These are phyloP conservation scores for Emmonsiellopsis sp. DNA, from an alignment of 2,329 filamentous ascomycete genomes.

Conservation along the genomic window DNA sequence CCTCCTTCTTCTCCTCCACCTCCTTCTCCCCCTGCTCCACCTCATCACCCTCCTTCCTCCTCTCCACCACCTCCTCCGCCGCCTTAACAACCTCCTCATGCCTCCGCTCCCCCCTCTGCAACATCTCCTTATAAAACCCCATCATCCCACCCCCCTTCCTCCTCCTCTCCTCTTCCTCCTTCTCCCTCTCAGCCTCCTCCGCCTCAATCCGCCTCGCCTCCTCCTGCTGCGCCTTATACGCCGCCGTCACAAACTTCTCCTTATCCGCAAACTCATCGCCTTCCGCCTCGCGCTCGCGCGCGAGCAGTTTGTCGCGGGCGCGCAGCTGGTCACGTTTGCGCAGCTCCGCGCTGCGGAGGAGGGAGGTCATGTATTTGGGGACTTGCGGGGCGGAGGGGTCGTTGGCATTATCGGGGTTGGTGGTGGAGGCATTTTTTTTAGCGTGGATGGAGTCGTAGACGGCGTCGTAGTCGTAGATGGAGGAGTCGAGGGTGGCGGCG, in stretches of 20 bases:
- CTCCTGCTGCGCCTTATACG: constrained; percentile 56
- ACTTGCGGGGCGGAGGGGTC: constrained; percentile 12
- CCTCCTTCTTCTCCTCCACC: constrained; percentile 12
- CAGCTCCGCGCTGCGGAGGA: constrained; percentile 50
- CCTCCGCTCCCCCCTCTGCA: constrained; percentile 47
- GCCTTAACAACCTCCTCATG: constrained; percentile 50
- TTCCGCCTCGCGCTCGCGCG: constrained; percentile 53
- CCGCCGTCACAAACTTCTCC: constrained; percentile 57
- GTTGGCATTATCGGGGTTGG: constrained; percentile 8
- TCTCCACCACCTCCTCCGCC: constrained; percentile 35
- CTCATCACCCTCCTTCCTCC: constrained; percentile 22
- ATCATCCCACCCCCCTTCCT: constrained; percentile 47
- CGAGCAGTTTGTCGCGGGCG: constrained; percentile 51
- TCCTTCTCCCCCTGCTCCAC: constrained; percentile 21
- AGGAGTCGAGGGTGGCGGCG: constrained; percentile 35
- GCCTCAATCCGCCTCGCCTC: constrained; percentile 49
- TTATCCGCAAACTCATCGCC: constrained; percentile 59
- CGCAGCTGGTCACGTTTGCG: constrained; percentile 55
- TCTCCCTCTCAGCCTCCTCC: constrained; percentile 46
- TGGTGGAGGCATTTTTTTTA: constrained; percentile 21
- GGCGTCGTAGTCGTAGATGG: constrained; percentile 41
- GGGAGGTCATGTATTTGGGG: constrained; percentile 52
- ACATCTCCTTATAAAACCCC: constrained; percentile 51
- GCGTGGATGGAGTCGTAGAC: constrained; percentile 40
- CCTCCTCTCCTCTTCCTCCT: constrained; percentile 43